Evolutionary conservation across 2,329 filamentous ascomycete genomes (phyloP).

Genomic region (Cordyceps fumosorosea): DNA sequence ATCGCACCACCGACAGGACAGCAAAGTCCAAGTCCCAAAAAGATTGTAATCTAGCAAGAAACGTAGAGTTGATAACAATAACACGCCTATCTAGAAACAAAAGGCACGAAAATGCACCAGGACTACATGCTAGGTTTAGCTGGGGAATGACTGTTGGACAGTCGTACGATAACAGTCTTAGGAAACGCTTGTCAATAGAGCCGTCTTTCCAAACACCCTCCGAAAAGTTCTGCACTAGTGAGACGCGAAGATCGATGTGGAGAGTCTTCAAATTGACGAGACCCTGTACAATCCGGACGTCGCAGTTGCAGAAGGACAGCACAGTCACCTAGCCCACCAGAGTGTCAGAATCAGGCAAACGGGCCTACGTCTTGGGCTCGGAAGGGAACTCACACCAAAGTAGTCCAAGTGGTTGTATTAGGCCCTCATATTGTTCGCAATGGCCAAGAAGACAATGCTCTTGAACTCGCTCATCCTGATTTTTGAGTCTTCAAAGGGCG

Average conservation of each 20-base stretch:
- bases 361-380: background rate
- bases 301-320: background rate
- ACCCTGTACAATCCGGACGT: background rate
- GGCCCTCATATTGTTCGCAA: background rate
- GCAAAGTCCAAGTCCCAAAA: too few relatives aligned
- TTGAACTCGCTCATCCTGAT: background rate
- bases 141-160: background rate
- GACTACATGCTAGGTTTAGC: background rate
- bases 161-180: background rate
- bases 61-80: too few relatives aligned
- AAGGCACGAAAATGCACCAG: background rate
- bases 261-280: background rate
- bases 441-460: background rate
- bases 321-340: background rate
- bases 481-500: background rate
- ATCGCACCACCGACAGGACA: background rate
- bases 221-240: background rate
- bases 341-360: background rate
- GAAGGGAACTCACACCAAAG: background rate
- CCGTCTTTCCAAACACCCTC: background rate
- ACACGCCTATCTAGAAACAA: too few relatives aligned
- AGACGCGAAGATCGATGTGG: background rate
- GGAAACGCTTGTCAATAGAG: background rate
- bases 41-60: too few relatives aligned
- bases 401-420: background rate